Conservation (phyloP, 208 protist species). For the Trypanosoma platydactyli region DNA sequence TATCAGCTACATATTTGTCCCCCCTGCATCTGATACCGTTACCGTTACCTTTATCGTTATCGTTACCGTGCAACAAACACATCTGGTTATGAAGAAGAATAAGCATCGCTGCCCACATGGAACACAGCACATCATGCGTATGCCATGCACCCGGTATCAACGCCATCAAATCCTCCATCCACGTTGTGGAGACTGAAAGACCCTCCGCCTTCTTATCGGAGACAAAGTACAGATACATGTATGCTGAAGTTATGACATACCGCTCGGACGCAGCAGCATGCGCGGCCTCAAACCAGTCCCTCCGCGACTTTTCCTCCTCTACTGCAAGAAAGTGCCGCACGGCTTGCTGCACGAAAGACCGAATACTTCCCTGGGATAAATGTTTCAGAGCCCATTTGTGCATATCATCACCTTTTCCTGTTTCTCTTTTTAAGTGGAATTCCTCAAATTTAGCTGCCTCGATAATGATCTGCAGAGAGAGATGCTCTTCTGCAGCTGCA, state of each 20-base stretch:
- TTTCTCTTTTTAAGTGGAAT: slow-evolving; percentile 23
- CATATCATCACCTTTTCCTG: not conserved
- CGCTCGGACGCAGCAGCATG: slow-evolving; percentile 17
- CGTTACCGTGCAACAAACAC: slow-evolving; percentile 4
- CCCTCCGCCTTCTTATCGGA: slow-evolving; percentile 24
- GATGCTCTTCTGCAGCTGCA: slow-evolving; percentile 51
- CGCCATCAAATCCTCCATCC: slow-evolving; percentile 50
- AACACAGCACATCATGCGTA: slow-evolving; percentile 47
- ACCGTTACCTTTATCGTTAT: slow-evolving; percentile 15
- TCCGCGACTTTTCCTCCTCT: slow-evolving; percentile 31
- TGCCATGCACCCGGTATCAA: slow-evolving; percentile 31
- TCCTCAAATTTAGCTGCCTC: slow-evolving; percentile 84
- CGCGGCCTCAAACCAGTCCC: slow-evolving; percentile 28
- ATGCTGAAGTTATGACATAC: slow-evolving; percentile 67
- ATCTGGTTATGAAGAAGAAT: slow-evolving; percentile 19
- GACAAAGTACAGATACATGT: slow-evolving; percentile 59
- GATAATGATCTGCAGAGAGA: slow-evolving; percentile 63
- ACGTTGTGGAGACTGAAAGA: slow-evolving; percentile 33
- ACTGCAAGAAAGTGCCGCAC: slow-evolving; percentile 17
- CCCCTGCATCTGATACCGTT: not conserved
- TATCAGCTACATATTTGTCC: slow-evolving; percentile 19
- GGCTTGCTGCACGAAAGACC: slow-evolving; percentile 24
- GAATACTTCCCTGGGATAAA: slow-evolving; percentile 25
- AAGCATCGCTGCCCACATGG: slow-evolving; percentile 56
- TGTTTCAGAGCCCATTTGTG: not conserved